Base-by-base conservation (phyloP, 176 grass and related monocot species). In the Cocos nucifera region DNA sequence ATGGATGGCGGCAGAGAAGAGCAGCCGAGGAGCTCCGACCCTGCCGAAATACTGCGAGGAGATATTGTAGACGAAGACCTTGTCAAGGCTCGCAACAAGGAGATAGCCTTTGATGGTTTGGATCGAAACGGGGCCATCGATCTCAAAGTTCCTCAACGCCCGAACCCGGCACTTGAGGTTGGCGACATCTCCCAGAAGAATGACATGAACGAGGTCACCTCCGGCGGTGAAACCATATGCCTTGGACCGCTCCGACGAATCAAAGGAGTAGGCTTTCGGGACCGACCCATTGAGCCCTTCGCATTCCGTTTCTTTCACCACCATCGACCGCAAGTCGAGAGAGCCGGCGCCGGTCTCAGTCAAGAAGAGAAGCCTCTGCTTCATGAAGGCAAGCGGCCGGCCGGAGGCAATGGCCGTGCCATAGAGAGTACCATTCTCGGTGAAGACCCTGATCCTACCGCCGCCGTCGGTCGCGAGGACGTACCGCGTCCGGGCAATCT, bases 401-500 rank as follows among this genome's bases (percentile, higher is more conserved):
- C 84, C 81, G 0, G 84, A 88, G 27, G 84, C 84, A 59, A 94
- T 85, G 54, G 89, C 89, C 2, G 84, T 94, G 48, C 89, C 92
- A 57, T 87, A 96, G 63, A 96, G 79, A 53, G 92, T 90, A 67
- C 87, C 92, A 64, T 96, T 90, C 76, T 96, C 92, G 2, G 92
- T 96, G 86, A 87, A 96, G 58, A 96, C 83, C 78, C 87, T 66
- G 72, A 96, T 90, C 65, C 86, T 80, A 56, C 83, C 83, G 18
- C 74, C 72, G 5, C 71, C 75, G 63, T 96, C 92, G 25, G 82
- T 83, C 20, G 83, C 76, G 35, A 95, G 71, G 25, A 95, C 78
- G 69, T 95, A 97, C 15, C 92, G 86, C 1, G 69, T 58, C 21
- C 80, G 80, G 0, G 80, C 87, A 2, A 89, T 68, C 60, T 83